Base-by-base conservation (phyloP, 2,329 filamentous ascomycete species). In the Fulvia fulva region DNA sequence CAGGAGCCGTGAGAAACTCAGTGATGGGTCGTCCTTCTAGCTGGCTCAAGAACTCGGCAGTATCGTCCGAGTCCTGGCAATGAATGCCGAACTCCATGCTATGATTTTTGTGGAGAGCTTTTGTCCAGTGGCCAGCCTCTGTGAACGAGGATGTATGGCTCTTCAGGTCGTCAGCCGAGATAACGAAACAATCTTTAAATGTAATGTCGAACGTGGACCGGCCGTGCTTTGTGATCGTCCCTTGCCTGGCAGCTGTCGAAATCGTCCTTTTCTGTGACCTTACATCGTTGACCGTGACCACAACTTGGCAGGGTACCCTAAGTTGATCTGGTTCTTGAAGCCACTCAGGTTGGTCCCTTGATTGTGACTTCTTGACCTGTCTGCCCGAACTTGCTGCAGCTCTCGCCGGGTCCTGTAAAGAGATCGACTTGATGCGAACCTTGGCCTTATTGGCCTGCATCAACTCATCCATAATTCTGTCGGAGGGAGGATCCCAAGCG, bases 11-110 rank as follows among this genome's bases (percentile, higher is more conserved):
- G 14, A 22, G 26, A 28, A 55, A 57, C 8, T 58, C 55, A 25
- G 50, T 50, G 11, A 28, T 12, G 19, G 45, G 37, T 7, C 62
- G 34, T 43, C 57, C 58, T 43, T 64, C 57, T 16, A 75, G 54
- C 49, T 65, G 59, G 11, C 56, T 62, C 23, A 73, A 63, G 2
- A 75, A 60, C 9, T 68, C 61, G 8, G 67, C 64, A 3, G 68
- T 67, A 23, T 72, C 69, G 0, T 65, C 51, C 21, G 70, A 68
- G 34, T 71, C 62, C 16, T 59, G 51, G 53, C 71, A 68, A n/a
- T 65, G 66, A 25, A 76, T 63, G 9, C 43, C 45, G 5, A 74
- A 55, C 3, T 68, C 62, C 37, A 71, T 51, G 23, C 50, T 57
- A 44, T 67, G 69, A 19, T 61, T 59, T 14, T 58, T 50, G n/a